Conservation (phyloP, 257 asterid genomes). For the Solanum lycopersicoides region DNA sequence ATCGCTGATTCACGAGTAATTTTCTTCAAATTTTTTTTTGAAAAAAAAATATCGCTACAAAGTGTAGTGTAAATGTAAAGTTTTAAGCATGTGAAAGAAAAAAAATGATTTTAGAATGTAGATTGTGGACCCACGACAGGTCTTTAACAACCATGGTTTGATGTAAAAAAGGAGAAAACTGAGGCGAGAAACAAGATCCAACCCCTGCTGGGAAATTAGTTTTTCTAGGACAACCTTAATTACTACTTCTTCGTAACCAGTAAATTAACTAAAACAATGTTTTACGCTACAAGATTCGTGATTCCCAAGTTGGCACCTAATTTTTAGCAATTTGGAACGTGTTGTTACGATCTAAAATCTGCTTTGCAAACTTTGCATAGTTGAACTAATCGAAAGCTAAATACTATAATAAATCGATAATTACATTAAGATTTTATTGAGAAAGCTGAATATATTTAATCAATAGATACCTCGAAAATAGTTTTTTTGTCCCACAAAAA, state of each 20-base stretch:
- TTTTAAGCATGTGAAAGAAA: neutral
- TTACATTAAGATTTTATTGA: rapidly evolving
- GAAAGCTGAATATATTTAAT: no score
- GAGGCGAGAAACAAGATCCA: neutral
- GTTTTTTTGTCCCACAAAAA: no score
- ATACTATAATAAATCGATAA: no score
- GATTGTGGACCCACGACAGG: neutral
- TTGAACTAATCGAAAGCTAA: no score
- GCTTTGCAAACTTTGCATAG: neutral
- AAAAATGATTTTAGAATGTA: neutral
- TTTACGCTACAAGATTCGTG: neutral
- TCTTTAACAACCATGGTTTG: neutral
- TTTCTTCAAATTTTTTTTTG: no score
- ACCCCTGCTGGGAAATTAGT: neutral
- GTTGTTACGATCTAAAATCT: neutral
- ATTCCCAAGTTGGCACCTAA: neutral
- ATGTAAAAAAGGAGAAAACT: neutral
- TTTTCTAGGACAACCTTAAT: neutral
- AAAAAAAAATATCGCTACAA: no score
- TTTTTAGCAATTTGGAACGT: neutral
- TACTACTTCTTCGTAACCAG: neutral
- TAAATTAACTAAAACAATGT: neutral
- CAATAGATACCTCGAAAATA: no score
- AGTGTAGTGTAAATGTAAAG: neutral
- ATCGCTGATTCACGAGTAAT: no score